These are phyloP conservation scores for Aspergillus fumigatiaffinis DNA, from an alignment of 2,329 filamentous ascomycete genomes.

Conservation along the genomic window DNA sequence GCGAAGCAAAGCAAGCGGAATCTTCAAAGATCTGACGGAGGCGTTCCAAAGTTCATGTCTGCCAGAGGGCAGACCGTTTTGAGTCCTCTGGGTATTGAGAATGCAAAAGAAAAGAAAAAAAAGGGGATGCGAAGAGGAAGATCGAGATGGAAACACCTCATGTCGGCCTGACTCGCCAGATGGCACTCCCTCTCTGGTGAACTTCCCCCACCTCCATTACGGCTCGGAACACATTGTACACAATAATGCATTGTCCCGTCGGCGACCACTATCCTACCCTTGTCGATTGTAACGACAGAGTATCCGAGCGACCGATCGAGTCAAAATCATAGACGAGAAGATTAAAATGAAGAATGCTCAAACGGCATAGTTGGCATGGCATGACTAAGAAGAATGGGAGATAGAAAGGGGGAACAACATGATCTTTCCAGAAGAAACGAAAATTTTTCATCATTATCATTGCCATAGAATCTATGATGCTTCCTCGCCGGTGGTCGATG, in stretches of 20 bases:
- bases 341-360: conserved; percentile 16
- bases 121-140: conserved; percentile 3
- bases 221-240: conserved; percentile 18
- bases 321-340: conserved; percentile 22
- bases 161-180: conserved; percentile 16
- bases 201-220: conserved; percentile 4
- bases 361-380: conserved; percentile 13
- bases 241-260: conserved; percentile 9
- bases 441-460: conserved; percentile 36
- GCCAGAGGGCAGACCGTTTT: conserved; percentile 4
- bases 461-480: conserved; percentile 38
- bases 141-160: conserved; percentile 3
- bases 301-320: conserved; percentile 10
- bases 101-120: conserved; percentile 14
- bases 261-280: neutral
- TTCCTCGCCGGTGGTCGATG: conserved; percentile 39
- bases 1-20: conserved; percentile 1
- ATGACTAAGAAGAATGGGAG: conserved; percentile 13
- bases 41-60: neutral
- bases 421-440: conserved; percentile 34
- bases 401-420: conserved; percentile 14
- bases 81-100: conserved; percentile 26
- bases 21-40: neutral
- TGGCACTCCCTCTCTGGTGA: conserved; percentile 4
- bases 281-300: neutral